A percentile compares a stretch with the other conserved stretches of the same genome.
phyloP scores from a whole-genome alignment of 345 rosid species.

The Pelargonium nanum region DNA sequence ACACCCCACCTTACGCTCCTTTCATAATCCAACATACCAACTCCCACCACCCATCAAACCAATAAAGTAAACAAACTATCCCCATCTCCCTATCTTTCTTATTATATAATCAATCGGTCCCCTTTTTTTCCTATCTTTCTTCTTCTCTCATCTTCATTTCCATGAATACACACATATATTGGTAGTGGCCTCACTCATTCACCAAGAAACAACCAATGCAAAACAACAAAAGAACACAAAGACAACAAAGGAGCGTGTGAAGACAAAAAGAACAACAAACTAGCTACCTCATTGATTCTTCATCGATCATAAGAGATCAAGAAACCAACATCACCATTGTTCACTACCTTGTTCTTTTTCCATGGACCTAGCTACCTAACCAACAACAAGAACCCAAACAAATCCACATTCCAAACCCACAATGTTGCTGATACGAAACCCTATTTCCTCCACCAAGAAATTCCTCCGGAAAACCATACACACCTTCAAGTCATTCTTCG shows the following conservation, averaged over 20 bases:
- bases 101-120: too few species aligned
- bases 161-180: too few species aligned
- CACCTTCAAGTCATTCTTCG: constrained; percentile 45
- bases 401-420: not conserved
- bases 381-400: constrained; percentile 6
- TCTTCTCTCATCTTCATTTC: too few species aligned
- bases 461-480: constrained; percentile 47
- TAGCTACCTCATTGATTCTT: too few species aligned
- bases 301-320: not conserved
- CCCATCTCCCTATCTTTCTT: too few species aligned
- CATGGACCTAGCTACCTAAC: constrained; percentile 17
- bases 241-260: constrained; percentile 23
- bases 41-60: too few species aligned
- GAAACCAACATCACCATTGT: constrained; percentile 12
- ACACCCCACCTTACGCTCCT: too few species aligned
- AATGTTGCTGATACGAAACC: constrained; percentile 46
- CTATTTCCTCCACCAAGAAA: constrained; percentile 49
- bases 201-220: too few species aligned
- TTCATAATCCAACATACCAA: too few species aligned
- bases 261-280: constrained; percentile 14
- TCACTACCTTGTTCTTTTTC: constrained; percentile 9
- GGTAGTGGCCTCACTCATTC: too few species aligned
- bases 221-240: constrained; percentile 7
- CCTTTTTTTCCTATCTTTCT: too few species aligned
- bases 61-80: too few species aligned